Evolutionary conservation across 768 basidiomycete genomes (phyloP), one percentile per base, ranked within the genome.

Genomic region (Suillus variegatus): DNA sequence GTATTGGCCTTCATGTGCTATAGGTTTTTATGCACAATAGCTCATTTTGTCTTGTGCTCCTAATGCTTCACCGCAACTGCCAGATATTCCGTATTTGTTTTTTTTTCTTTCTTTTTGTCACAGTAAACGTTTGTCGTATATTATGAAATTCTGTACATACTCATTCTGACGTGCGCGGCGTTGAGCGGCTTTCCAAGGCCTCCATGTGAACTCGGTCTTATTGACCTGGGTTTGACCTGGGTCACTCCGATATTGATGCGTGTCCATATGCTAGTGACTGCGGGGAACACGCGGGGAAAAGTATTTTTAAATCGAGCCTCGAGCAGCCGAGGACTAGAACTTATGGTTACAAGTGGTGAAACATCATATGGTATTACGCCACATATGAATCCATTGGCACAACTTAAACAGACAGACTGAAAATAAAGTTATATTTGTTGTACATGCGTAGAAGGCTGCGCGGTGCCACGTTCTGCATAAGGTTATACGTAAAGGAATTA

Each of bases 61-160:
- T 54, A 41, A 52, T 58, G 14, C 40, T 36, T 25, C 20, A 14
- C 44, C 46, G 57, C 64, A 54, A 49, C 64, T 41, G 14, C 36
- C 47, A 40, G 16, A 36, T 54, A 25, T 35, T 55, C 20, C 32
- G 41, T 66, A 49, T 54, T 41, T 64, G 18, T 28, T 22, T 60
- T 36, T 28, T 28, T 38, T 47, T 46, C 20, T 40, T 61, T 43
- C 47, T 16, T 25, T 40, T 46, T 66, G 66, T 66, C 65, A 46
- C 56, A 67, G 66, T 67, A 66, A 60, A 66, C 22, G 49, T 56
- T 32, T 60, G 60, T 66, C 47, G 46, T 66, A 60, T 56, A 41
- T 52, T 66, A 66, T 61, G 18, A 52, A 38, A 40, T 28, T n/a
- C 41, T 64, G 58, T 63, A 62, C 56, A 60, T 60, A 62, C 18